Evolutionary conservation across 495 filamentous ascomycete genomes (phyloP).

Genomic region (Xylaria venustula): DNA sequence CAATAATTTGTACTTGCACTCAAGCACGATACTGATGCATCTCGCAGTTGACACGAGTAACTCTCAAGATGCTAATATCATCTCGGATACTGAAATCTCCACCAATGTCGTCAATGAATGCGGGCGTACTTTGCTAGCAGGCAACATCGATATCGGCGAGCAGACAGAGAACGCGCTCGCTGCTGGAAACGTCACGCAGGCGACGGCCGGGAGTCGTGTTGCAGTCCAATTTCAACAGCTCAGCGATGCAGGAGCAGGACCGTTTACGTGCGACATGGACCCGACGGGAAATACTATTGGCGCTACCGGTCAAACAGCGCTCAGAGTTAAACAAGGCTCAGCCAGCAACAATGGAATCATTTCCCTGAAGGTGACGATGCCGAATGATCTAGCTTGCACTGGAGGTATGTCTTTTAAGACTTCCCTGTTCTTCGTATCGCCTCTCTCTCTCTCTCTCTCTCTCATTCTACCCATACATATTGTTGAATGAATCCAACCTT

Average conservation of each 20-base stretch:
- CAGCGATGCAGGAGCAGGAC: constrained; percentile 53
- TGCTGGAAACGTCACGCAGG: constrained; percentile 39
- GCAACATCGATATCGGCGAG: constrained; percentile 53
- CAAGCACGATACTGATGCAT: background rate
- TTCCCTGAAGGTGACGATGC: constrained; percentile 43
- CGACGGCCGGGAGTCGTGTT: constrained; percentile 35
- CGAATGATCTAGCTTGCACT: constrained; percentile 34
- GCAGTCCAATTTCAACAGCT: constrained; percentile 47
- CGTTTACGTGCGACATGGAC: constrained; percentile 50
- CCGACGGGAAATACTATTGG: constrained; percentile 38
- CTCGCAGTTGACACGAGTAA: constrained; percentile 35
- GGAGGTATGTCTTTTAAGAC: too few relatives aligned
- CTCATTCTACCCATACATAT: background rate
- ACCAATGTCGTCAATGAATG: constrained; percentile 46
- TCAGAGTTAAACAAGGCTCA: constrained; percentile 36
- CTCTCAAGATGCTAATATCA: constrained; percentile 48
- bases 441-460: background rate
- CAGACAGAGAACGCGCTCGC: constrained; percentile 48
- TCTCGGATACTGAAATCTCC: constrained; percentile 45
- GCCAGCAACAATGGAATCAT: constrained; percentile 42
- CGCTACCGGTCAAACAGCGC: constrained; percentile 31
- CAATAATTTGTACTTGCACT: background rate
- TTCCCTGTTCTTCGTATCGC: too few relatives aligned
- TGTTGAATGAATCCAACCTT: background rate
- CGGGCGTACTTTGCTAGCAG: constrained; percentile 46